These are phyloP conservation scores for Aspergillus fructus DNA, from an alignment of 2,329 filamentous ascomycete species.

Conservation along the genomic window DNA sequence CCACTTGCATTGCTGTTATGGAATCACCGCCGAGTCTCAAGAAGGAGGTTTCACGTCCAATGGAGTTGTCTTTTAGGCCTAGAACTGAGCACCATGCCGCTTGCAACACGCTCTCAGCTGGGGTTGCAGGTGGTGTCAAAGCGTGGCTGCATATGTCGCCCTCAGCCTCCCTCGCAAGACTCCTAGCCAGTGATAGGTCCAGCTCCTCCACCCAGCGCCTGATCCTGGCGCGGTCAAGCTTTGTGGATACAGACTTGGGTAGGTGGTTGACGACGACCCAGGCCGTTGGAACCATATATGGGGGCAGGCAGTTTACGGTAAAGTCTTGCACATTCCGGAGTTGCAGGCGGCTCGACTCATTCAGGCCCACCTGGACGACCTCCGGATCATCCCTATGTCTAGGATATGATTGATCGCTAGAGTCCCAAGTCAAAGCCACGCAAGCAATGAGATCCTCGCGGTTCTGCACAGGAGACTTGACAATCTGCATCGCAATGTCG, in stretches of 20 bases:
- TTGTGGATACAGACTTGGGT: slow-evolving; percentile 4
- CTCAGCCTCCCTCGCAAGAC: too few species aligned
- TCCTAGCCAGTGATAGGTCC: background rate
- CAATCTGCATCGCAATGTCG: background rate
- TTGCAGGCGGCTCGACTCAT: too few species aligned
- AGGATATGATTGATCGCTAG: background rate
- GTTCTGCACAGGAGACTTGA: slow-evolving; percentile 6
- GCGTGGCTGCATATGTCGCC: background rate
- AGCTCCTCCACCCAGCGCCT: slow-evolving; percentile 4
- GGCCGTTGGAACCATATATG: slow-evolving; percentile 5
- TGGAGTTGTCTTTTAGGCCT: background rate
- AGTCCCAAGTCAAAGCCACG: background rate
- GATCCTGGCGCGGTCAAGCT: slow-evolving; percentile 10
- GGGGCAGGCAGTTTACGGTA: background rate
- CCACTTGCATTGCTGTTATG: slow-evolving; percentile 10
- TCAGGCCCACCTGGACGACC: background rate
- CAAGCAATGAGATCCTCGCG: background rate
- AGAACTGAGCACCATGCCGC: background rate
- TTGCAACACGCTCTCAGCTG: background rate
- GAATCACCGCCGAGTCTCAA: slow-evolving; percentile 9
- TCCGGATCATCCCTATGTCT: background rate
- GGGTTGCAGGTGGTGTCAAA: background rate
- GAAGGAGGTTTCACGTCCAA: background rate
- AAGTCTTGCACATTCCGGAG: too few species aligned
- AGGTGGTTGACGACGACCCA: slow-evolving; percentile 3